Base-by-base conservation (phyloP, 371 early-diverging fungal species). In the Saksenaea oblongispora region DNA sequence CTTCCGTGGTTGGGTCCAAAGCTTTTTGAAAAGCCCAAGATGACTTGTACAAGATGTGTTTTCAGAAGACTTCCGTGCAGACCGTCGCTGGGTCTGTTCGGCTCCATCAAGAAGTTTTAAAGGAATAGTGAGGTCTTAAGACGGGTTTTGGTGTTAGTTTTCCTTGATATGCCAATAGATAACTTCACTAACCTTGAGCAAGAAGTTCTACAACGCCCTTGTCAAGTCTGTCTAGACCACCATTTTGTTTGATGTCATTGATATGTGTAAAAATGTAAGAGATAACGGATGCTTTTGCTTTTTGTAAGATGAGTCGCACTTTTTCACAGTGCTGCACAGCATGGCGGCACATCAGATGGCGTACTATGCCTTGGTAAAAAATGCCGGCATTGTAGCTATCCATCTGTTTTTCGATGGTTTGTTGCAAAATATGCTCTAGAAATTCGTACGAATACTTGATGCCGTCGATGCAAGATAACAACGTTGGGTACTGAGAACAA, bases 391-490 rank as follows among this genome's bases (percentile, higher is more conserved):
- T 75, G 0, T 55, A n/a, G 28, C 55, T 63, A 17, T 63, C 64
- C 76, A 79, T 73, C 59, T 75, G 66, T 37, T 74, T 71, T 34
- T 73, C 67, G 26, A 79, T 22, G 3, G 72, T 61, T 31, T 68
- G 71, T 9, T 62, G 57, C 22, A 79, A 22, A 8, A 80, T 47
- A 58, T 74, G 73, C 34, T 76, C 73, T 0, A 76, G 36, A 56
- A 76, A 80, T 9, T 73, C 77, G 57, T 69, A 69, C 0, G 80
- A 71, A 17, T 76, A 76, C 14, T 68, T 73, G 55, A 80, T 72
- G 1, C 77, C 80, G 59, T 80, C 80, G 22, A 80, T 73, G 34
- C 77, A 80, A 3, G 76, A 76, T 26, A 76, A 42, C 9, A 80
- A 36, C 2, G 75, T 73, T 1, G 80, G 77, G 34, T 76, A 80